A percentile compares a stretch with the other conserved stretches of the same genome.
Conservation (phyloP, 2,329 filamentous ascomycete genomes). For the Fusarium tjaetaba region DNA sequence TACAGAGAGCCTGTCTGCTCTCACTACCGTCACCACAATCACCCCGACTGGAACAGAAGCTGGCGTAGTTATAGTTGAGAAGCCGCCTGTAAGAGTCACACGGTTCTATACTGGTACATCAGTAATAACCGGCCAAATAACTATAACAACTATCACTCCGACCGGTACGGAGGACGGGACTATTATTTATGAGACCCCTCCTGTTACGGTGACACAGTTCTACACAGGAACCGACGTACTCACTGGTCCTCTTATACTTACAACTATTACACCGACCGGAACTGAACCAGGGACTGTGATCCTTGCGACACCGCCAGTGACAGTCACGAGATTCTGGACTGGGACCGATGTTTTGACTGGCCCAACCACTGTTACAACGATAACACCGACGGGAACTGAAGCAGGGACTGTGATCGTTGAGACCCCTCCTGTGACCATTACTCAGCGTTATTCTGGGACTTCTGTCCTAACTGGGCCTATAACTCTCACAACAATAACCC, state of each 20-base stretch:
- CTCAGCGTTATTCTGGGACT: background rate
- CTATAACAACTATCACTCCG: background rate
- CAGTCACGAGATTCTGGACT: background rate
- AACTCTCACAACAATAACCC: background rate
- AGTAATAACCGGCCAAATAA: background rate
- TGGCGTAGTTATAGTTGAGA: background rate
- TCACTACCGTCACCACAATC: background rate
- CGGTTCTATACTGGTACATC: background rate
- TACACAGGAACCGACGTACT: background rate
- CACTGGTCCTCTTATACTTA: background rate
- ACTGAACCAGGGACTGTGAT: background rate
- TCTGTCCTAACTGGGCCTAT: accelerated
- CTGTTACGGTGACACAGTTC: background rate
- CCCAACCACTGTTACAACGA: background rate
- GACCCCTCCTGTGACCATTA: background rate
- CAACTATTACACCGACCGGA: background rate
- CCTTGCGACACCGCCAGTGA: background rate
- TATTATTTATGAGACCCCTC: background rate
- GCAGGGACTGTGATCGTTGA: background rate
- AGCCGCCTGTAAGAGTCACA: background rate
- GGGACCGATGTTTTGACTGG: background rate
- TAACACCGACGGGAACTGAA: background rate
- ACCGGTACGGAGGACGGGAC: background rate
- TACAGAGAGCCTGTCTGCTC: background rate
- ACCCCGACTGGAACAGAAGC: background rate